These are phyloP conservation scores for Geosmithia morbida DNA, from an alignment of 2,329 filamentous ascomycete species.

Conservation along the genomic window DNA sequence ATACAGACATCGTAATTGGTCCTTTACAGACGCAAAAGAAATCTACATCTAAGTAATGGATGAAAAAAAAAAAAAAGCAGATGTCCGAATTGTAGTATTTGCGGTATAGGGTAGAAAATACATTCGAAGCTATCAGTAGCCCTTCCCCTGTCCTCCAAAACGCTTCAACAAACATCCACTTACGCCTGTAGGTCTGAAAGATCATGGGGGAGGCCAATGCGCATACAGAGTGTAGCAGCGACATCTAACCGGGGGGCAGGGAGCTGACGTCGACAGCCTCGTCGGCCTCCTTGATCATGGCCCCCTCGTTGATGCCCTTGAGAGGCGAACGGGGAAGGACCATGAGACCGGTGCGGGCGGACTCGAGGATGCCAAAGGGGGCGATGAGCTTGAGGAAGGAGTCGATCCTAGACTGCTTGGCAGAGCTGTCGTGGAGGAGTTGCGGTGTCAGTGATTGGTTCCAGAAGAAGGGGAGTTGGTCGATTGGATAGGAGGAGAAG, in stretches of 20 bases:
- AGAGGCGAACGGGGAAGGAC: slow-evolving; percentile 88
- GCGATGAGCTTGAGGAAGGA: slow-evolving; percentile 93
- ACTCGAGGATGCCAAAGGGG: slow-evolving; percentile 94
- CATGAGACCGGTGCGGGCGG: slow-evolving; percentile 91
- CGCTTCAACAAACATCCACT: neutral
- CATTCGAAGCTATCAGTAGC: neutral
- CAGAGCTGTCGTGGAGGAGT: slow-evolving; percentile 47
- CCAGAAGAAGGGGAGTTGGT: neutral
- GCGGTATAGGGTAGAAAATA: neutral
- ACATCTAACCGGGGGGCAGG: slow-evolving; percentile 68
- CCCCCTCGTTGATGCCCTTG: slow-evolving; percentile 55
- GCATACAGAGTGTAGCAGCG: neutral
- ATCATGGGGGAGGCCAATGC: neutral
- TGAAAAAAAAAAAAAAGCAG: neutral
- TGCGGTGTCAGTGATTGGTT: slow-evolving; percentile 8
- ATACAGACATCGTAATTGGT: neutral
- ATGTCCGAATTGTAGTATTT: neutral
- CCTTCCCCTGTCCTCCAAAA: neutral
- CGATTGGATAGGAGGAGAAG: too few species aligned
- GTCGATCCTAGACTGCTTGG: slow-evolving; percentile 87
- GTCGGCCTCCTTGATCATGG: slow-evolving; percentile 68
- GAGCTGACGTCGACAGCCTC: slow-evolving; percentile 92
- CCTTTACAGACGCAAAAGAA: neutral
- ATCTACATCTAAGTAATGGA: neutral
- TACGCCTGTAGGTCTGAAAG: neutral